Evolutionary conservation across 23 red algal genomes (phyloP).

Genomic region (Pyropia yezoensis): DNA sequence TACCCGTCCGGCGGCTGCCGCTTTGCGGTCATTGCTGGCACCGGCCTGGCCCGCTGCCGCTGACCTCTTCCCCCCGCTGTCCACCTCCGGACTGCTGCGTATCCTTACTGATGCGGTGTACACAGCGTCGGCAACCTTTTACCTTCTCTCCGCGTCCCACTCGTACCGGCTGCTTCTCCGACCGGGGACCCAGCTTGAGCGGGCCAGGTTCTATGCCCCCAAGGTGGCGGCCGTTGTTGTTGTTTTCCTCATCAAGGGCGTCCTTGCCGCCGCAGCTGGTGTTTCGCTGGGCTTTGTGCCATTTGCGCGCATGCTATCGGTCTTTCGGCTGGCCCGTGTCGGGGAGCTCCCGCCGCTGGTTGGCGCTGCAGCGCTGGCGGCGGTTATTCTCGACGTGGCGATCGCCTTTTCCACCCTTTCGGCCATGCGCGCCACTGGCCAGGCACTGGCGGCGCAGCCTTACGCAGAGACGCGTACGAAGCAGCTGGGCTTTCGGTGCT

Average conservation of each 20-base stretch:
- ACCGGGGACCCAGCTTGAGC: slow-evolving; percentile 6
- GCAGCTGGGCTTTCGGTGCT: slow-evolving; percentile 76
- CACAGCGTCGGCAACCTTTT: slow-evolving; percentile 41
- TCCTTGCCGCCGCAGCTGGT: slow-evolving; percentile 14
- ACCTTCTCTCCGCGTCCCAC: slow-evolving; percentile 41
- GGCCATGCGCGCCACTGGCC: slow-evolving; percentile 37
- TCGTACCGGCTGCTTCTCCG: slow-evolving; percentile 52
- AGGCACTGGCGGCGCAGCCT: slow-evolving; percentile 30
- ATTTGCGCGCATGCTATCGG: slow-evolving; percentile 34
- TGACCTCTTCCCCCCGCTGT: background rate
- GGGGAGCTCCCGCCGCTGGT: slow-evolving; percentile 11
- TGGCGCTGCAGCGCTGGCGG: slow-evolving; percentile 17
- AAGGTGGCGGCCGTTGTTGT: slow-evolving; percentile 26
- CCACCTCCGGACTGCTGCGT: slow-evolving; percentile 7
- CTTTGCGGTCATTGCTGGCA: background rate
- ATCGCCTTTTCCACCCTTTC: slow-evolving; percentile 32
- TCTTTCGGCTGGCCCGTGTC: slow-evolving; percentile 17
- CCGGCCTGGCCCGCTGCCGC: background rate
- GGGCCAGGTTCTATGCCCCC: slow-evolving; percentile 37
- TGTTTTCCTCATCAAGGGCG: slow-evolving; percentile 34
- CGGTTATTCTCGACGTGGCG: slow-evolving; percentile 27
- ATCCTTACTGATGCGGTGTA: slow-evolving; percentile 48
- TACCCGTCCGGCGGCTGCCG: background rate
- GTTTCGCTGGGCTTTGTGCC: slow-evolving; percentile 58
- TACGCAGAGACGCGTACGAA: slow-evolving; percentile 66